These are phyloP conservation scores for Mycena maculata DNA, from an alignment of 768 basidiomycete species.

Conservation along the genomic window DNA sequence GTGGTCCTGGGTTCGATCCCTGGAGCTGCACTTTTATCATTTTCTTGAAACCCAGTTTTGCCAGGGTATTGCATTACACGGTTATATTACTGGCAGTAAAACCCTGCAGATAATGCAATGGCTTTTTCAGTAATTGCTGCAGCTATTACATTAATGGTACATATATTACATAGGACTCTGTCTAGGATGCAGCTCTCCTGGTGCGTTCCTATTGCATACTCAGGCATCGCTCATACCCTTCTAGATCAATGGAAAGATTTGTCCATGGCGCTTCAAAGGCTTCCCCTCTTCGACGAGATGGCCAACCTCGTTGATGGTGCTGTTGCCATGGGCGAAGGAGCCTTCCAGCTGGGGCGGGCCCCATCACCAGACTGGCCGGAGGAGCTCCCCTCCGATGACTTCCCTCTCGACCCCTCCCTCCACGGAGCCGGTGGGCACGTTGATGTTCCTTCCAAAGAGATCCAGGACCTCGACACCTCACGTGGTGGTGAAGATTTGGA, in stretches of 20 bases:
- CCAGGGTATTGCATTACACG: too few relatives aligned
- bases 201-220: too few relatives aligned
- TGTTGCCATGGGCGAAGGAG: background rate
- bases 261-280: background rate
- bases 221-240: background rate
- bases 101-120: too few relatives aligned
- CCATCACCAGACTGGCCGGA: background rate
- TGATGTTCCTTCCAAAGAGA: background rate
- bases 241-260: background rate
- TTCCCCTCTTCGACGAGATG: constrained; percentile 13
- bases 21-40: background rate
- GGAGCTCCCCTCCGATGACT: background rate
- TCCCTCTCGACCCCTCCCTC: constrained; percentile 1
- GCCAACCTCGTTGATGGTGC: background rate
- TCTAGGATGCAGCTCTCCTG: too few relatives aligned
- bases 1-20: background rate
- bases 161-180: too few relatives aligned
- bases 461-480: background rate
- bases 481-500: background rate
- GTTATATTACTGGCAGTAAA: too few relatives aligned
- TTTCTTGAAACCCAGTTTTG: too few relatives aligned
- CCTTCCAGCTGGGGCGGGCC: background rate
- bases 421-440: background rate
- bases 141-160: too few relatives aligned
- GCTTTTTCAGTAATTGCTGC: too few relatives aligned